Base-by-base conservation (phyloP, 1,139 yeast genomes). In the Pneumocystis sp. region DNA sequence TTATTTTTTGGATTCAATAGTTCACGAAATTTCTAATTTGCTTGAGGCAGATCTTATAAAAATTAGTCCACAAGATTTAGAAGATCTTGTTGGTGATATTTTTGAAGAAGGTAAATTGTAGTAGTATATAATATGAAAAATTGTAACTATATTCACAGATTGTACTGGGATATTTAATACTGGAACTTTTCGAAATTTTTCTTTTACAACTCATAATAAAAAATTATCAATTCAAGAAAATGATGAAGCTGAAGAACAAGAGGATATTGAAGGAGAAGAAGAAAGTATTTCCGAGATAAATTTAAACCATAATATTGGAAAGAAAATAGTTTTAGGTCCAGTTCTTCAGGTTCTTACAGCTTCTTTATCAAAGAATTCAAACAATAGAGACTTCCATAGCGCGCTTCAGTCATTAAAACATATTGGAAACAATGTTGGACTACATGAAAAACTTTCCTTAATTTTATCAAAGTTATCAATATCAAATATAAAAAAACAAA, bases 41-140 rank as follows among this genome's bases (percentile, higher is more conserved):
- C 45, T 59, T 59, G 61, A 31, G 12, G 61, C 61, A 29, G 45
- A 59, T 31, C 45, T 59, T 39, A 59, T 59, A 39, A 59, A 59
- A 59, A 59, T 59, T 21, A 42, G 45, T 59, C 45, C 61, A 5
- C 61, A 59, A 25, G 61, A 59, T 31, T 31, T 59, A 42, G 61
- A 59, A 31, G 61, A 59, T 39, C 31, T 59, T 12, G 45, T 42
- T 10, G 61, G 61, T 1, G 61, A 59, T 59, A 31, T 59, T 42
- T 31, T 59, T 10, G 61, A 42, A 31, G 45, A 39, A 29, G 44
- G 45, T 59, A 31, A 15, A 39, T 12, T 59, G 4, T 31, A 17
- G 6, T 6, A 19, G 4, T 59, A 31, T 29, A 3, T 59, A 1
- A 15, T 21, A 29, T 17, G 2, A 5, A 12, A 10, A 31, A 4